phyloP scores from a whole-genome alignment of 2,329 filamentous ascomycete genomes.

The Pyrenophora tritici-repentis region DNA sequence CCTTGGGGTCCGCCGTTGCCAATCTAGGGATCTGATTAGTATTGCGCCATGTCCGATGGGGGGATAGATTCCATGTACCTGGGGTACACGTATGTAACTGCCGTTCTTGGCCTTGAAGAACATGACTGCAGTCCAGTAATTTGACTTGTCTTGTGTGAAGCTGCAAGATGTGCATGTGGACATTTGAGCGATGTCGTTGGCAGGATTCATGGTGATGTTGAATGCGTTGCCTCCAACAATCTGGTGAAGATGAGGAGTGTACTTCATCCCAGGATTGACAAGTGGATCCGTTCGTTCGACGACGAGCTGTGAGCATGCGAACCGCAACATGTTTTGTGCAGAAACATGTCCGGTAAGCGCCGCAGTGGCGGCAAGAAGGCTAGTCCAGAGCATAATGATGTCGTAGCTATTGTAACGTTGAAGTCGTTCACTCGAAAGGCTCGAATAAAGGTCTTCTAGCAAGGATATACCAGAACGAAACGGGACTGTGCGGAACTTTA shows the following conservation, averaged over 20 bases:
- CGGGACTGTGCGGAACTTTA: too few relatives aligned
- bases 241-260: conserved; percentile 45
- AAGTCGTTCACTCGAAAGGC: too few relatives aligned
- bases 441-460: too few relatives aligned
- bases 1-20: conserved; percentile 44
- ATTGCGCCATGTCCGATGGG: not conserved
- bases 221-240: conserved; percentile 42
- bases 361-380: conserved; percentile 26
- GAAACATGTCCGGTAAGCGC: conserved; percentile 30
- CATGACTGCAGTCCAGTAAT: conserved; percentile 47
- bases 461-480: too few relatives aligned
- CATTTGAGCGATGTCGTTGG: conserved; percentile 25
- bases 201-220: conserved; percentile 44
- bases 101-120: conserved; percentile 46
- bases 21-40: conserved; percentile 10
- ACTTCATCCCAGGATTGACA: conserved; percentile 43
- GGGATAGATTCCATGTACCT: conserved; percentile 11
- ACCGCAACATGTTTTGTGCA: conserved; percentile 41
- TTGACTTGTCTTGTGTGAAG: conserved; percentile 40
- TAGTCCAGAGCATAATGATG: conserved; percentile 39
- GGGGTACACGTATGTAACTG: conserved; percentile 37
- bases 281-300: conserved; percentile 43
- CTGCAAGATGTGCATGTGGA: conserved; percentile 43
- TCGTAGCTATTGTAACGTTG: not conserved
- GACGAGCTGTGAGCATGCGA: conserved; percentile 43